Evolutionary conservation across 225 moss, liverwort and hornwort genomes (phyloP), one percentile per base, ranked within the genome.

Genomic region (Physcomitrium patens): DNA sequence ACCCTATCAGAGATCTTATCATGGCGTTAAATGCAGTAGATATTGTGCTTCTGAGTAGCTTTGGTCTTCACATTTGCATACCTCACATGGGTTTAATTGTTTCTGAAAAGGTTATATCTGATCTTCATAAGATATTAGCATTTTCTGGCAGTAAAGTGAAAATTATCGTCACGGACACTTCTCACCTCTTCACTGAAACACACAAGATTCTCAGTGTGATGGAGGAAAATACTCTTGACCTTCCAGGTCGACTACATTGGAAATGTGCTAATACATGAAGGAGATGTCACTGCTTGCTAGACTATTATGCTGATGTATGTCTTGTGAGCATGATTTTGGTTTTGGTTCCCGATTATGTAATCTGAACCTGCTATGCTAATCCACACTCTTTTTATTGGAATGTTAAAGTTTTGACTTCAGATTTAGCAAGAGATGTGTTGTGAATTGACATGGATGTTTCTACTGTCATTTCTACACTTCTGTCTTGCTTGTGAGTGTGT

Each of bases 151-250:
- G 75, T 69, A 86, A 79, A 82, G 96, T 93, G 69, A 89, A 93
- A 69, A 83, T 96, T 60, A 83, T 96, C 44, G 93, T 96, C 78
- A 75, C 93, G 59, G 91, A 96, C 82, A 96, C 96, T 24, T 89
- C 93, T 48, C 96, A 96, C 70, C 93, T 96, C 48, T 96, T 93
- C 61, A 89, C 91, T 42, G 96, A 96, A 81, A 93, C 96, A 11
- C 77, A 86, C 66, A 62, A 80, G 70, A 93, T 96, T 70, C 77
- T 96, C 53, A 58, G 78, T 45, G 81, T 83, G 58, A 55, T 93
- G 77, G 90, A 96, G 95, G 95, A 93, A 78, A 68, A 37, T 67
- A 58, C 49, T 60, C 61, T 78, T 70, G 22, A 58, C 60, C 45
- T 41, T 51, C 9, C 26, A 70, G 18, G 14, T 48, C n/a, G 52